phyloP scores from a whole-genome alignment of 2,329 filamentous ascomycete genomes.

The Septoria linicola region DNA sequence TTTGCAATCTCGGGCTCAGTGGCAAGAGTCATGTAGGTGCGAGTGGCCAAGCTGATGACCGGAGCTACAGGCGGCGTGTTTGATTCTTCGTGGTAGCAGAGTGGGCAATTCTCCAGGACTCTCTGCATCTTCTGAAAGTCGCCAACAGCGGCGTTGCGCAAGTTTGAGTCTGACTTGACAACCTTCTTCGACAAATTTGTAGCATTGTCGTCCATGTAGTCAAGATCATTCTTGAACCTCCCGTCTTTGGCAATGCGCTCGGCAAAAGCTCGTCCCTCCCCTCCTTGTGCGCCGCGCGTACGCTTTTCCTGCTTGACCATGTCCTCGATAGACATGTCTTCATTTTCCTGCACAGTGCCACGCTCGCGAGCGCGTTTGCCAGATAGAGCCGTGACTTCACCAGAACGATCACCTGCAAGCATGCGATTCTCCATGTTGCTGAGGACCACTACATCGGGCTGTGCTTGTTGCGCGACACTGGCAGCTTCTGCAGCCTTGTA shows the following conservation, averaged over 20 bases:
- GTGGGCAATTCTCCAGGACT: slow-evolving; percentile 80
- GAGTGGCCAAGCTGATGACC: slow-evolving; percentile 78
- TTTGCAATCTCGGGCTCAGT: slow-evolving; percentile 84
- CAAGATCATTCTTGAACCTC: slow-evolving; percentile 87
- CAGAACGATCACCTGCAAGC: slow-evolving; percentile 71
- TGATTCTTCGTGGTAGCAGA: slow-evolving; percentile 89
- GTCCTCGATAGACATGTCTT: slow-evolving; percentile 93
- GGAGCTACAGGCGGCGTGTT: slow-evolving; percentile 72
- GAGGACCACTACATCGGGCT: slow-evolving; percentile 72
- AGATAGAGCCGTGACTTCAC: slow-evolving; percentile 74
- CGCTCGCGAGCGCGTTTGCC: slow-evolving; percentile 82
- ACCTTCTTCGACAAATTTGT: slow-evolving; percentile 82
- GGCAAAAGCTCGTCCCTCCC: slow-evolving; percentile 78
- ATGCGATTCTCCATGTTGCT: slow-evolving; percentile 87
- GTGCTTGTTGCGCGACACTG: slow-evolving; percentile 54
- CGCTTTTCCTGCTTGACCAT: slow-evolving; percentile 95
- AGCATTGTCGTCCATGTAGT: slow-evolving; percentile 98
- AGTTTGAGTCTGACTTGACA: slow-evolving; percentile 80
- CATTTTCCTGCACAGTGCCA: slow-evolving; percentile 82
- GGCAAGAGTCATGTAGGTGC: slow-evolving; percentile 82
- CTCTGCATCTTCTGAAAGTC: slow-evolving; percentile 89
- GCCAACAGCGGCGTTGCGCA: slow-evolving; percentile 81
- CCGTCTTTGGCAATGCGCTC: slow-evolving; percentile 91
- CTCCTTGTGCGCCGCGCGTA: slow-evolving; percentile 64
- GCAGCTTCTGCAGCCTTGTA: slow-evolving; percentile 74